These are phyloP conservation scores for Mytilinidion resinicola DNA, from an alignment of 495 filamentous ascomycete genomes.

Conservation along the genomic window DNA sequence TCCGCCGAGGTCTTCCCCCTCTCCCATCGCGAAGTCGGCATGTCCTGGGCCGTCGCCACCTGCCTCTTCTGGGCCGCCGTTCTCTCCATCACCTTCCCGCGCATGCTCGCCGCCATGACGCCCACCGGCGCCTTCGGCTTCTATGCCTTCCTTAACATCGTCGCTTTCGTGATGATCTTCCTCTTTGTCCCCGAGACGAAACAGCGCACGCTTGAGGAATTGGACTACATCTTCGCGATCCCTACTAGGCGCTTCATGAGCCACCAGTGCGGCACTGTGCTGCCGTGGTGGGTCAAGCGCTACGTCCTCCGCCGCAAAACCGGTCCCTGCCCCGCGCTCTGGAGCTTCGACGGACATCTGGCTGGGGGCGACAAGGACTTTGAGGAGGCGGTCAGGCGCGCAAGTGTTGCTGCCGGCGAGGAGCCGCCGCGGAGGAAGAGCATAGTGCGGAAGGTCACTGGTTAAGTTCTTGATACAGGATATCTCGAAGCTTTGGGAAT, in stretches of 20 bases:
- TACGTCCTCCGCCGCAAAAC: constrained; percentile 55
- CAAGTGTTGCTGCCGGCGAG: constrained; percentile 3
- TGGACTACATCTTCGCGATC: constrained; percentile 36
- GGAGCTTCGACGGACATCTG: constrained; percentile 9
- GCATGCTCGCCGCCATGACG: constrained; percentile 27
- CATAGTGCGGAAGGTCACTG: constrained; percentile 1
- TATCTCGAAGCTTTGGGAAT: too few relatives aligned
- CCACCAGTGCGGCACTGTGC: constrained; percentile 48
- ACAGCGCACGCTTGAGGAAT: constrained; percentile 64
- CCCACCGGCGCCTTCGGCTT: constrained; percentile 43
- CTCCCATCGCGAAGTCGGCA: constrained; percentile 33
- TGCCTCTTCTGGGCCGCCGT: constrained; percentile 34
- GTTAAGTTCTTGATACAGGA: too few relatives aligned
- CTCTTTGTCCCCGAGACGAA: constrained; percentile 75
- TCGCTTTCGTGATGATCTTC: constrained; percentile 65
- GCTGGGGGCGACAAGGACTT: constrained; percentile 11
- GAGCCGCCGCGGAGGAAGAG: constrained; percentile 7
- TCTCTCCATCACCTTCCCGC: constrained; percentile 31
- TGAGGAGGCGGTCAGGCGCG: constrained; percentile 3
- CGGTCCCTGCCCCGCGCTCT: constrained; percentile 14
- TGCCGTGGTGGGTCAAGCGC: constrained; percentile 66
- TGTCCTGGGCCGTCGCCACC: constrained; percentile 34
- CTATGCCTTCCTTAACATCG: constrained; percentile 62
- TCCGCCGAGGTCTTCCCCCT: constrained; percentile 37
- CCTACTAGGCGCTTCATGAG: constrained; percentile 28